Evolutionary conservation across 208 protist genomes (phyloP).

Genomic region (Tritrichomonas foetus): DNA sequence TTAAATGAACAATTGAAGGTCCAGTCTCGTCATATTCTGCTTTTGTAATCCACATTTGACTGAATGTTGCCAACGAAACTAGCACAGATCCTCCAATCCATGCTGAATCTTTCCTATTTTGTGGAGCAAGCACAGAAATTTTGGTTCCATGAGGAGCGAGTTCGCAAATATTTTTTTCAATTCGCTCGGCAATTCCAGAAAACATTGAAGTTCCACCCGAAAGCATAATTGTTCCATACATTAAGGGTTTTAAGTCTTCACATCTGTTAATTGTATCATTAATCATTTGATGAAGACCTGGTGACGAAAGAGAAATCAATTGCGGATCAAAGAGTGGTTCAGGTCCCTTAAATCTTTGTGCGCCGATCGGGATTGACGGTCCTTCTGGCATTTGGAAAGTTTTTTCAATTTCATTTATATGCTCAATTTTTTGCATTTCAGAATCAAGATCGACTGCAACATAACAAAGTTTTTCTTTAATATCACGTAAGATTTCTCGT

Average conservation of each 20-base stretch:
- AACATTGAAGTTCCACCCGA: conserved; percentile 63
- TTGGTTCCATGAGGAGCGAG: conserved; percentile 56
- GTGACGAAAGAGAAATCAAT: conserved; percentile 53
- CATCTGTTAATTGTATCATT: conserved; percentile 67
- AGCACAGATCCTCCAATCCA: conserved; percentile 58
- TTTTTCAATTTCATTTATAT: conserved; percentile 52
- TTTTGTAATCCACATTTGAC: conserved; percentile 61
- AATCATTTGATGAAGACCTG: conserved; percentile 60
- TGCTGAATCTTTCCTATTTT: conserved; percentile 76
- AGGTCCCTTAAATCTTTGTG: conserved; percentile 64
- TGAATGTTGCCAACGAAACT: conserved; percentile 52
- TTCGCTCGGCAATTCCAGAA: conserved; percentile 82
- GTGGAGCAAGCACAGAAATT: conserved; percentile 55
- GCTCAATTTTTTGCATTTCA: conserved; percentile 56
- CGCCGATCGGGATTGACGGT: conserved; percentile 50
- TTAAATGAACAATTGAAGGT: conserved; percentile 55
- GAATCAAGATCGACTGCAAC: conserved; percentile 63
- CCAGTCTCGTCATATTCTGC: conserved; percentile 59
- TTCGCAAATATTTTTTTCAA: conserved; percentile 69
- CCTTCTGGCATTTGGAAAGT: conserved; percentile 70
- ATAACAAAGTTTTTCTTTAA: conserved; percentile 71
- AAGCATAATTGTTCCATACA: conserved; percentile 63
- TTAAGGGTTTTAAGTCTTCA: conserved; percentile 64
- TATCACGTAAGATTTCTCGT: conserved; percentile 65
- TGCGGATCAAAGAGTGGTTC: conserved; percentile 77